phyloP scores from a whole-genome alignment of 1,284 basidiomycete genomes.

The Vanrija humicola region DNA sequence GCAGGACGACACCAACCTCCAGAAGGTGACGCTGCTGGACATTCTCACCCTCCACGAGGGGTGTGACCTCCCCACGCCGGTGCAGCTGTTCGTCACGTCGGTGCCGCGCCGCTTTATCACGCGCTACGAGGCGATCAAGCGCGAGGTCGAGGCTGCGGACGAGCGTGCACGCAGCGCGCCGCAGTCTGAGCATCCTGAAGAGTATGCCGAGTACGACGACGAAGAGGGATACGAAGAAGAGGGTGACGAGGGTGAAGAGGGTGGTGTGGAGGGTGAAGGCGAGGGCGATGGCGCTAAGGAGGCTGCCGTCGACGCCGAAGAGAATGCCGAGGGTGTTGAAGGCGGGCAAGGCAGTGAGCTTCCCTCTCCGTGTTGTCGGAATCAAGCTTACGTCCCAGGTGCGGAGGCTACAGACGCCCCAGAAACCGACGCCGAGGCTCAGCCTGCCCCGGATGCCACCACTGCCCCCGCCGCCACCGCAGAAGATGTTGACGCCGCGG shows the following conservation, averaged over 20 bases:
- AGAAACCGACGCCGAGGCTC: not conserved
- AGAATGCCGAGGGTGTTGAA: not conserved
- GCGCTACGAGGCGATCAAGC: slow-evolving; percentile 39
- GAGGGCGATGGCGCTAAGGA: not conserved
- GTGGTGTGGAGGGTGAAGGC: not conserved
- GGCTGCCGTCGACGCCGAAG: not conserved
- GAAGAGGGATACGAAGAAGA: not conserved
- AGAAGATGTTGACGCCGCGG: not conserved
- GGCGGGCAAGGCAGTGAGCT: not conserved
- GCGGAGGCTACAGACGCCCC: slow-evolving; percentile 6
- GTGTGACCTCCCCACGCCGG: slow-evolving; percentile 38
- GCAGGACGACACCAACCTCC: slow-evolving; percentile 40
- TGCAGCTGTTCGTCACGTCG: slow-evolving; percentile 35
- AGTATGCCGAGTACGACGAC: slow-evolving; percentile 43
- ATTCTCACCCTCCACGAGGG: slow-evolving; percentile 34
- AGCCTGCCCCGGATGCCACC: not conserved
- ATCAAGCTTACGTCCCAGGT: not conserved
- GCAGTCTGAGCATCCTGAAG: slow-evolving; percentile 56
- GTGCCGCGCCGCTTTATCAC: slow-evolving; percentile 38
- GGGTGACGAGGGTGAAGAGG: not conserved
- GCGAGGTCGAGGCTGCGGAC: slow-evolving; percentile 56
- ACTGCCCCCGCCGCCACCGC: not conserved
- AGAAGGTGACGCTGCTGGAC: slow-evolving; percentile 38
- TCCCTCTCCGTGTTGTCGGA: not conserved
- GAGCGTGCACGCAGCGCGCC: slow-evolving; percentile 34